Conservation (phyloP, 1,139 yeast species). For the Pichia sp. region DNA sequence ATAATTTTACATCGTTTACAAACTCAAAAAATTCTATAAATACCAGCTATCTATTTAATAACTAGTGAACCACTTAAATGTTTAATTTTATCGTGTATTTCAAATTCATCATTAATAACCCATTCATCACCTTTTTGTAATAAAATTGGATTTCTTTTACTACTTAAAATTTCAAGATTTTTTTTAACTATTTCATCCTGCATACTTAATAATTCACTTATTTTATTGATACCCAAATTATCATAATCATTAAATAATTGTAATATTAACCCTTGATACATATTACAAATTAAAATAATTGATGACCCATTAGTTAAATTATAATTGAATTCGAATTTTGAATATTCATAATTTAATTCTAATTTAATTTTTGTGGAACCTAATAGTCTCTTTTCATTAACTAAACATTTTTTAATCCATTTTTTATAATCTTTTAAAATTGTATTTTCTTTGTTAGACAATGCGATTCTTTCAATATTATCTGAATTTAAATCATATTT, state of each 20-base stretch:
- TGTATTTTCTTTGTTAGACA: neutral
- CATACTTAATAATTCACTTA: constrained; percentile 1
- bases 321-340: constrained; percentile 5
- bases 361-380: neutral
- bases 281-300: constrained; percentile 1
- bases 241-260: constrained; percentile 4
- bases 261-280: constrained; percentile 10
- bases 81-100: neutral
- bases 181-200: neutral
- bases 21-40: too few species aligned
- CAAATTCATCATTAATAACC: constrained; percentile 1
- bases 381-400: neutral
- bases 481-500: neutral
- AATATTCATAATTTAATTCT: constrained; percentile 1
- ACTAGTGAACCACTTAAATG: neutral
- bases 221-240: neutral
- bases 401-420: neutral
- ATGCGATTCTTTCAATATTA: neutral
- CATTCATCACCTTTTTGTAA: neutral
- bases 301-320: neutral
- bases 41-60: neutral
- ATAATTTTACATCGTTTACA: too few species aligned
- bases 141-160: constrained; percentile 1
- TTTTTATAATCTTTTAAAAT: constrained; percentile 2
- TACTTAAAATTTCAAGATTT: neutral